Conservation (phyloP, 2,329 filamentous ascomycete species). For the Calonectria ilicicola region DNA sequence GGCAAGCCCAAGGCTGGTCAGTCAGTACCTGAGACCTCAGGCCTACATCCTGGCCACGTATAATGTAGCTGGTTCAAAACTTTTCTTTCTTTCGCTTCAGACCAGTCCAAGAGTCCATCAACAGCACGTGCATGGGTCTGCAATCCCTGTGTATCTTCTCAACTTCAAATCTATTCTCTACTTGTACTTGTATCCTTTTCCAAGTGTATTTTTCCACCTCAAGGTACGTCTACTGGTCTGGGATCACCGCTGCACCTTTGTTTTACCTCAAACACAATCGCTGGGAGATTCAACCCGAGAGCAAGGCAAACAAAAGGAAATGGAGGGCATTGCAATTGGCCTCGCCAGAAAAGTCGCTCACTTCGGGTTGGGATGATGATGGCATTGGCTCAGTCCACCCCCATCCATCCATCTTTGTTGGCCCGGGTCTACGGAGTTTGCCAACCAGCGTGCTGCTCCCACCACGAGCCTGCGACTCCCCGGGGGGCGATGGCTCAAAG, state of each 20-base stretch:
- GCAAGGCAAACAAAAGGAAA: conserved; percentile 19
- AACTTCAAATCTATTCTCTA: conserved; percentile 25
- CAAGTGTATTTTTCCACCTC: conserved; percentile 35
- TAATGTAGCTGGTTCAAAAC: conserved; percentile 42
- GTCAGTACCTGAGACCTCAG: conserved; percentile 51
- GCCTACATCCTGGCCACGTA: conserved; percentile 41
- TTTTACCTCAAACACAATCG: conserved; percentile 32
- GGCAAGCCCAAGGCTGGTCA: conserved; percentile 9
- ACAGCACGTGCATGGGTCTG: conserved; percentile 32
- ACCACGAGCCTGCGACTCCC: conserved; percentile 26
- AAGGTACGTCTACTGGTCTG: conserved; percentile 39
- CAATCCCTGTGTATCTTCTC: conserved; percentile 32
- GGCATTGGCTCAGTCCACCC: conserved; percentile 25
- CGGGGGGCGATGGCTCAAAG: conserved; percentile 31
- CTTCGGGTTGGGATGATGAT: conserved; percentile 25
- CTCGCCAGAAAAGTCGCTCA: conserved; percentile 30
- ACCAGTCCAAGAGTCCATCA: conserved; percentile 40
- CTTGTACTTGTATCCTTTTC: conserved; percentile 31
- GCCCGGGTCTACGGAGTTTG: conserved; percentile 34
- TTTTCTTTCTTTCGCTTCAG: conserved; percentile 43
- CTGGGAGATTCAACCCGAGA: conserved; percentile 11
- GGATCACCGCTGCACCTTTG: conserved; percentile 22
- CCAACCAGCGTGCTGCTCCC: conserved; percentile 24
- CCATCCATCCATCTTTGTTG: conserved; percentile 21
- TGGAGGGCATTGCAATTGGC: conserved; percentile 28